Percentiles rank a stretch among this genome's conserved stretches.
Conservation (phyloP, 352 stramenopile species). For the Achlya hypogyna region DNA sequence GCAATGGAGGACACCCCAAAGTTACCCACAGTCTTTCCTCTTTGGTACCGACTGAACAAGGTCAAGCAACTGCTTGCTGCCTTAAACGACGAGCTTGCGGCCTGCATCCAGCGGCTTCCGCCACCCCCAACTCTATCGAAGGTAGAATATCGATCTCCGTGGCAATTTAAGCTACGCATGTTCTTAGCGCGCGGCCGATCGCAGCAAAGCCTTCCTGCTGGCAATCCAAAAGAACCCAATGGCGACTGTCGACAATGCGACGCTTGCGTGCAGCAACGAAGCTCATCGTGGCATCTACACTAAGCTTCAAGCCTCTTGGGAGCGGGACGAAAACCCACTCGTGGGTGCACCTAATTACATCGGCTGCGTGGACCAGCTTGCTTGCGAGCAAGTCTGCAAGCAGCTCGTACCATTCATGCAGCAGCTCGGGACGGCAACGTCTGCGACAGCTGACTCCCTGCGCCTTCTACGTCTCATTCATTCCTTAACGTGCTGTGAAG, state of each 20-base stretch:
- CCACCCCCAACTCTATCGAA: slow-evolving; percentile 9
- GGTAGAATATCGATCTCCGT: neutral
- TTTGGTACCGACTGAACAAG: slow-evolving; percentile 17
- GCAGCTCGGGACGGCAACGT: neutral
- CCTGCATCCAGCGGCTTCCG: neutral
- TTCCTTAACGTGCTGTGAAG: slow-evolving; percentile 15
- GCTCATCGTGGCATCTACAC: neutral
- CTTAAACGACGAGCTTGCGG: slow-evolving; percentile 8
- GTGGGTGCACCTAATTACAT: neutral
- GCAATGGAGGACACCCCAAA: neutral
- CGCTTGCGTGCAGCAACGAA: neutral
- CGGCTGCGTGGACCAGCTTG: neutral
- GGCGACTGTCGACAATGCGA: slow-evolving; percentile 1
- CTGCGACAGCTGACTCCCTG: neutral
- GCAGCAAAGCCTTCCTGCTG: slow-evolving; percentile 4
- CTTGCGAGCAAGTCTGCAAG: neutral
- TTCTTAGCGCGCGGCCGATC: neutral
- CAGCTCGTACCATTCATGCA: neutral
- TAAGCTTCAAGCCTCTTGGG: slow-evolving; percentile 2
- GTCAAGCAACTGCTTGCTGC: slow-evolving; percentile 9
- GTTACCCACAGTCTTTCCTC: slow-evolving; percentile 3
- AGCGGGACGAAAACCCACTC: neutral
- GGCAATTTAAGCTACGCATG: neutral
- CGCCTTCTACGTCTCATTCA: slow-evolving; percentile 3
- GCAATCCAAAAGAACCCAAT: neutral